phyloP scores from a whole-genome alignment of 2,329 filamentous ascomycete genomes.

The Rutstroemia sp. region DNA sequence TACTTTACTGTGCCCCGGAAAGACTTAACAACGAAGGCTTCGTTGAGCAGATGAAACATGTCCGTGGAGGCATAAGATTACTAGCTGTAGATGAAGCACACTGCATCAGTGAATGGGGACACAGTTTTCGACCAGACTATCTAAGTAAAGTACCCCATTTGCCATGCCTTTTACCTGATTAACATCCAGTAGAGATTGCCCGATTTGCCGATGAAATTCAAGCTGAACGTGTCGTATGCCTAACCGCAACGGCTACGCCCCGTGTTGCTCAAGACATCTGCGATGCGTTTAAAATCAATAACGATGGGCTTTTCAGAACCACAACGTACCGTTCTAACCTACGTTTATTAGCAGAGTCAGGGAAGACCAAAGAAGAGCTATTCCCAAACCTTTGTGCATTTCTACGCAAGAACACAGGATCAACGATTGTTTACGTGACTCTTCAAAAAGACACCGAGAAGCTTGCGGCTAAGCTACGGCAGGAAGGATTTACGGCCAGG shows the following conservation, averaged over 20 bases:
- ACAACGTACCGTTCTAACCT: slow-evolving; percentile 50
- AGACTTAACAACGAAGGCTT: slow-evolving; percentile 55
- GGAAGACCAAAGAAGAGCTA: slow-evolving; percentile 37
- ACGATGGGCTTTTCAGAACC: slow-evolving; percentile 46
- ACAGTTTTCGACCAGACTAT: slow-evolving; percentile 44
- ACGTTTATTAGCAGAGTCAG: slow-evolving; percentile 42
- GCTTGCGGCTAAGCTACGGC: slow-evolving; percentile 34
- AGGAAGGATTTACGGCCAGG: slow-evolving; percentile 35
- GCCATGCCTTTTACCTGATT: not conserved
- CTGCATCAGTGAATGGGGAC: slow-evolving; percentile 51
- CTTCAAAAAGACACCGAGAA: slow-evolving; percentile 45
- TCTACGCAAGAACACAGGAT: slow-evolving; percentile 42
- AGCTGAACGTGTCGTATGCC: slow-evolving; percentile 51
- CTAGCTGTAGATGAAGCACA: slow-evolving; percentile 52
- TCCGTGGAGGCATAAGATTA: slow-evolving; percentile 48
- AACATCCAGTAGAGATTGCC: slow-evolving; percentile 34
- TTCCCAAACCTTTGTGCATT: slow-evolving; percentile 40
- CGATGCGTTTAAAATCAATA: slow-evolving; percentile 42
- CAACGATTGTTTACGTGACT: slow-evolving; percentile 55
- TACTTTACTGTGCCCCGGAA: slow-evolving; percentile 54
- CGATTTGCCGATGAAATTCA: slow-evolving; percentile 48
- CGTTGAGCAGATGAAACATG: slow-evolving; percentile 45
- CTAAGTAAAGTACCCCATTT: slow-evolving; percentile 31
- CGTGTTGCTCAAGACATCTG: slow-evolving; percentile 49
- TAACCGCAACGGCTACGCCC: slow-evolving; percentile 53